Evolutionary conservation across 2,329 filamentous ascomycete species (phyloP), one percentile per base, ranked within the genome.

Genomic region (Moelleriella libera): DNA sequence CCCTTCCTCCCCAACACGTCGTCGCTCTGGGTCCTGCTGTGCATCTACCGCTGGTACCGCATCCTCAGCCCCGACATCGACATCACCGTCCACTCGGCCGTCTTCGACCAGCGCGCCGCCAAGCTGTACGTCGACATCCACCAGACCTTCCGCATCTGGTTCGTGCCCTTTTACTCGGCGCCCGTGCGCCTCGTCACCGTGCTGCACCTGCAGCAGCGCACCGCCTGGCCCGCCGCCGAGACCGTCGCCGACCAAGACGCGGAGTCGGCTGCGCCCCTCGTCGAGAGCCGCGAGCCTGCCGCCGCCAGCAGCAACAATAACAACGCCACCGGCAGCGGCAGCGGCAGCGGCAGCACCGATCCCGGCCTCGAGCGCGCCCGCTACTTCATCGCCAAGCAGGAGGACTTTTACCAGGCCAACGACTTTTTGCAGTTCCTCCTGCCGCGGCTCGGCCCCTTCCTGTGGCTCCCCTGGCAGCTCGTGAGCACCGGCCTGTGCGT

Each of bases 21-120:
- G 52, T 89, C 84, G 8, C 73, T 85, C 42, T 78, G 72, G 65
- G 60, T 85, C 5, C 71, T 94, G 14, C 67, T 75, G 44, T 71
- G 74, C 54, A 82, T 94, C 48, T 94, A 87, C 58, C 77, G 80
- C 41, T 89, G 84, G 85, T 90, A 94, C 64, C 86, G 88, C 58
- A 83, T 90, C 53, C 70, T 94, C 59, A 87, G 81, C 51, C 88
- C 88, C 0, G 68, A 71, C 14, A 85, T 92, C 53, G 72, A 81
- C 42, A 65, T 90, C 10, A 66, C 74, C 1, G 70, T 95, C 14
- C 75, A 87, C 52, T 75, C 72, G 4, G 63, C 64, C 42, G 85
- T 82, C 12, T 85, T 81, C 57, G 86, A 94, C 58, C 67, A 80
- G 55, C 57, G 70, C 2, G 76, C 75, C 28, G 68, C 78, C 41